These are phyloP conservation scores for Malus fusca DNA, from an alignment of 306 rosid genomes.

Conservation along the genomic window DNA sequence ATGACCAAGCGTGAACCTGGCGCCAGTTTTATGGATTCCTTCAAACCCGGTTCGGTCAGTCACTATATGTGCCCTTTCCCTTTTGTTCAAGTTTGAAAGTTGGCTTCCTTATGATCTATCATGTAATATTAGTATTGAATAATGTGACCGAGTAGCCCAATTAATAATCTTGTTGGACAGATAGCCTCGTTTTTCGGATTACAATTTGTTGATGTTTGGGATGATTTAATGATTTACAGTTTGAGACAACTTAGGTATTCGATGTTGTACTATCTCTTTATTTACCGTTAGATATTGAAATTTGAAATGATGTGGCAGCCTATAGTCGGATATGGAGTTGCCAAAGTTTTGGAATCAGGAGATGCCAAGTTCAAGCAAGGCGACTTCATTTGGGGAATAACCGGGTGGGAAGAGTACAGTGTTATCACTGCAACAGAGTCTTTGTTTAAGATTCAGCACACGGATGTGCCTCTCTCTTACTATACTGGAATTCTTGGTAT, in stretches of 20 bases:
- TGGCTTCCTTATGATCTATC: too few species aligned
- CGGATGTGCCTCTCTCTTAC: conserved; percentile 43
- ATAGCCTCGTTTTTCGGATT: neutral
- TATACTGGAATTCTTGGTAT: conserved; percentile 29
- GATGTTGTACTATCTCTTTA: neutral
- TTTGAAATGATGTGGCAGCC: conserved; percentile 14
- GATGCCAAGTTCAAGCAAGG: conserved; percentile 39
- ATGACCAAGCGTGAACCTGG: conserved; percentile 1
- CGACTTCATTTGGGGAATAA: conserved; percentile 37
- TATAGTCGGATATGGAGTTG: conserved; percentile 37
- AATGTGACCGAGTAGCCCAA: too few species aligned
- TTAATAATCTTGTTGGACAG: too few species aligned
- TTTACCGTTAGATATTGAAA: neutral
- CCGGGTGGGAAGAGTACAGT: conserved; percentile 51
- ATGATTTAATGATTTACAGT: neutral
- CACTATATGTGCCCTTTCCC: neutral
- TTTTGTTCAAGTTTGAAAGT: too few species aligned
- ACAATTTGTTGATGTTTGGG: neutral
- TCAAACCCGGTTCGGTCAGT: conserved; percentile 22
- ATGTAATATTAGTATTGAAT: too few species aligned
- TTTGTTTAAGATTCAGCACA: conserved; percentile 31
- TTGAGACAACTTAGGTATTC: neutral
- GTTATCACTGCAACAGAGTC: conserved; percentile 17
- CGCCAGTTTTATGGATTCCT: neutral
- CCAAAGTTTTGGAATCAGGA: conserved; percentile 39